Evolutionary conservation across 1,284 basidiomycete species (phyloP), one percentile per base, ranked within the genome.

Genomic region (Ceratobasidium sp.): DNA sequence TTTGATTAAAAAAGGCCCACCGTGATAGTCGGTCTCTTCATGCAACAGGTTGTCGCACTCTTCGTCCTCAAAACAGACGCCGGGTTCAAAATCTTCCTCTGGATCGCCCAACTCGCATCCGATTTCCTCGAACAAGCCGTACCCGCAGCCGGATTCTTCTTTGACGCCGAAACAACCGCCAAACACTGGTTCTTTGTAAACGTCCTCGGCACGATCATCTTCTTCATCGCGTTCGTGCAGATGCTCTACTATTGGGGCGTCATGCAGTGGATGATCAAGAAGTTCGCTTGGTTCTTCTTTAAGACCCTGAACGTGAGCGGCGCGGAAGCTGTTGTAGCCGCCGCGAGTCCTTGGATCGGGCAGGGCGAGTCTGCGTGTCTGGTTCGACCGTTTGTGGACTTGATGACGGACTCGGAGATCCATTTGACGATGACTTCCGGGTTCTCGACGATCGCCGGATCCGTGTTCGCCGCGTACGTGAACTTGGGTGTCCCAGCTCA

Each of bases 231-330:
- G 28, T 93, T 94, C 81, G 90, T 96, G 79, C 92, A 96, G 85
- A 93, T 95, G 92, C 85, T 94, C 86, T 95, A 95, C 86, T 93
- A 95, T 82, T 87, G 94, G 61, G 93, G 94, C 64, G 91, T 94
- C 62, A 94, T 96, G 94, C 94, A 95, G 86, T 96, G 94, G 94
- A 85, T 96, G 81, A 90, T 96, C 84, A 90, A 90, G 82, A 87
- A 93, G 83, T 94, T 94, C 82, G 96, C 95, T 5, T 96, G 94
- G 94, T 90, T 97, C 86, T 97, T 97, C 89, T 95, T 94, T 88
- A 95, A 95, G 85, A 85, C 93, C 69, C 90, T 96, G 90, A 91
- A 93, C 80, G 89, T 95, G 42, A 95, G 94, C 38, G 96, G 96
- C 82, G 96, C 95, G 6, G 96, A 97, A 83, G 95, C 96, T 48